Evolutionary conservation across 2,329 filamentous ascomycete genomes (phyloP), one percentile per base, ranked within the genome.

Genomic region (Cylindrodendrum hubeiense): DNA sequence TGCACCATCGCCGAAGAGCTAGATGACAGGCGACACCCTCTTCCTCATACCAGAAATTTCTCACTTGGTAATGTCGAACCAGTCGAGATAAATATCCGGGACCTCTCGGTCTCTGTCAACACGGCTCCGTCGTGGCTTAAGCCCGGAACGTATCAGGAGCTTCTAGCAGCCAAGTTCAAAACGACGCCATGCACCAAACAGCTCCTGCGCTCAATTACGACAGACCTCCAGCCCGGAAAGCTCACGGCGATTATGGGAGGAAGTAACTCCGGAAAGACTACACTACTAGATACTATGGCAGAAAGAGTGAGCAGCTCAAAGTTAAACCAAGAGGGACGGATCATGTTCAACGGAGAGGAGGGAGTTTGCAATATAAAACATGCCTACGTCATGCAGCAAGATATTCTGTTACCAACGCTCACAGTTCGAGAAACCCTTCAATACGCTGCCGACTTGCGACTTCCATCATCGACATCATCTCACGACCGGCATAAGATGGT

Each of bases 161-260:
- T 83, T 8, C 76, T 82, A 52, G 77, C 77, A 61, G 68, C 74
- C 60, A 81, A 72, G 43, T 79, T 79, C 66, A 78, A 79, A 66
- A 81, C 79, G 5, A 70, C 69, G 1, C 75, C 80, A 3, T 74
- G 71, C 6, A 78, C 79, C 63, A 88, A 88, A 73, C 77, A 80
- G 5, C 87, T 94, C 10, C 80, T 94, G 9, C 82, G 89, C 56
- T 85, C 86, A 28, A 86, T 94, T 47, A 86, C 86, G 67, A 90
- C 90, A 3, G 85, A 88, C 24, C 86, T 94, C 75, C 83, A 84
- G 3, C 85, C 87, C 8, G 91, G 92, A 3, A 91, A 88, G 3
- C 78, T 95, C 41, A 93, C 91, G 0, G 92, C 92, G 9, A 93
- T 94, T 57, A 89, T 94, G 61, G 92, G 92, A 9, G 91, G 91